Evolutionary conservation across 1,284 basidiomycete species (phyloP), one percentile per base, ranked within the genome.

Genomic region (Cutaneotrichosporon mucoides): DNA sequence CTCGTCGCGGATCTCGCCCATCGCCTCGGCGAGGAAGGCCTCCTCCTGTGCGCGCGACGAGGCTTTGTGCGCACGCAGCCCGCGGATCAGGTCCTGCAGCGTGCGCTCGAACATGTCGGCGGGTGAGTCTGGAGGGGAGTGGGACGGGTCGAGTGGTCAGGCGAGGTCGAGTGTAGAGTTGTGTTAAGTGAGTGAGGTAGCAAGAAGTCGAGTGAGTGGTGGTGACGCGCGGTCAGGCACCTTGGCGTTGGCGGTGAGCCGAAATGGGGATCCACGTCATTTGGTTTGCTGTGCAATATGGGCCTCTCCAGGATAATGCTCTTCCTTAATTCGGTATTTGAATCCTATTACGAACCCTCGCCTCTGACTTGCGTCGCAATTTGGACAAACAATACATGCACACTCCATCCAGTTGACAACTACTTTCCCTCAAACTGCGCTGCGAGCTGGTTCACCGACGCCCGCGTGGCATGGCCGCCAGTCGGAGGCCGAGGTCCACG

Each of bases 21-120:
- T 79, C 0, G 80, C 79, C 37, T 78, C 76, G 11, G 76, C 68
- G 37, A 84, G 75, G 62, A 84, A 79, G 41, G 70, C 72, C 67
- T 79, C 77, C 60, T 79, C 71, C 55, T 77, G 73, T 10, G 75
- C 73, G 60, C 78, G 75, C 16, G 75, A 73, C 11, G 74, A 75
- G 38, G 72, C 69, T 59, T 76, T 76, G 68, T 78, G 78, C 24
- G 79, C 88, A 57, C 92, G 86, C 64, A 95, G 82, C 50, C 92
- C 92, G 61, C 91, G 85, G 72, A 95, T 91, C 67, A 95, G 87
- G 79, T 94, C 92, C 71, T 94, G 89, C 12, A 95, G 83, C 11
- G 90, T 93, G 54, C 92, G 84, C 81, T 95, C 92, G 88, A 91
- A 95, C 92, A 95, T 93, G 16, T 37, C 46, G 40, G 51, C 38